Base-by-base conservation (phyloP, 2,329 filamentous ascomycete species). In the Paracoccidioides lutzii region DNA sequence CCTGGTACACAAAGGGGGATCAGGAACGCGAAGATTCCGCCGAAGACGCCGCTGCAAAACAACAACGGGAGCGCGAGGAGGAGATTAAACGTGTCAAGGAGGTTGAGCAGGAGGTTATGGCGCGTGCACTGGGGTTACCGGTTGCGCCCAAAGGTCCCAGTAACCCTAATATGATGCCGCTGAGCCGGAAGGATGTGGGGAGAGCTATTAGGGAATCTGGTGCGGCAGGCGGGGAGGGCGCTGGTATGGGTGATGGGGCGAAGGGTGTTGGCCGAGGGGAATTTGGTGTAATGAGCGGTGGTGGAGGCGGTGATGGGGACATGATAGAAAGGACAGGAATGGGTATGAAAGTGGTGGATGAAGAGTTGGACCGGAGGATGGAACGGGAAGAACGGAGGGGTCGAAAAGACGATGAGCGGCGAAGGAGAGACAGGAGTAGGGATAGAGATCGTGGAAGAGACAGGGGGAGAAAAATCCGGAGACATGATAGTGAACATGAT, bases 61-160 rank as follows among this genome's bases (percentile, higher is more conserved):
- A n/a, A 9, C 72, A 79, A 43, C 60, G 66, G 42, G 80, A 85
- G 66, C 78, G 86, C 54, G 83, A 82, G 58, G 86, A 89, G 64
- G 91, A 96, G 70, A 79, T 93, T 63, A 81, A 82, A 62, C 83
- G 79, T 62, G 79, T 96, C 67, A 96, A 95, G 66, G 87, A 95
- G 69, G 88, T 87, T 0, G 93, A 98, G 66, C 88, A 95, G 67
- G 91, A 96, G 69, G 93, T 90, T 1, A 84, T 97, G 67, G 84
- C 89, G 3, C 79, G 77, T 46, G 90, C 90, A 0, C 74, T 98
- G 54, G 93, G 93, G 0, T 73, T 96, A 35, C 89, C 88, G 0
- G 78, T 86, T 1, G 80, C 84, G 0, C 73, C 77, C 5, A 77
- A 72, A 55, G 64, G 59, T 32, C 79, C 81, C 0, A 80, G 78